Conservation (phyloP, 1,284 basidiomycete species). For the Hypsizygus ulmarius region DNA sequence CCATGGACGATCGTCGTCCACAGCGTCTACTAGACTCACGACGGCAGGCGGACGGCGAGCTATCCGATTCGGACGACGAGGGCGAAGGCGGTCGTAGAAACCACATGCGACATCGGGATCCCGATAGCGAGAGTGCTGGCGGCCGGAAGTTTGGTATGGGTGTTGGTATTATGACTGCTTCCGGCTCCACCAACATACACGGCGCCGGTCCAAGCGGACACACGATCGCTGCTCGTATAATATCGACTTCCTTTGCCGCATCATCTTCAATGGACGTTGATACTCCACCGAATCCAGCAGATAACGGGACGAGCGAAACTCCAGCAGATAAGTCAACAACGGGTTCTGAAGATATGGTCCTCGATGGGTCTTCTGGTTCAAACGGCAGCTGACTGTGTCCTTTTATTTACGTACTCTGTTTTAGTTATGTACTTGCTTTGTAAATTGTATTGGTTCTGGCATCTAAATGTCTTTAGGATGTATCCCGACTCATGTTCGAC, state of each 20-base stretch:
- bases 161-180: conserved; percentile 65
- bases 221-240: conserved; percentile 49
- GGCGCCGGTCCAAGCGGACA: conserved; percentile 73
- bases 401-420: not conserved
- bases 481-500: not conserved
- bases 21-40: conserved; percentile 69
- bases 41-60: conserved; percentile 75
- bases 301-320: conserved; percentile 14
- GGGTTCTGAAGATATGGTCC: conserved; percentile 16
- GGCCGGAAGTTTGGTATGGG: conserved; percentile 64
- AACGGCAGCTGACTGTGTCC: not conserved
- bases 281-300: conserved; percentile 19
- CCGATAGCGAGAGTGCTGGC: conserved; percentile 41
- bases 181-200: conserved; percentile 55
- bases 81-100: conserved; percentile 77
- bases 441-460: not conserved
- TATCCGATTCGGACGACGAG: conserved; percentile 86
- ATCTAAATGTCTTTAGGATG: not conserved
- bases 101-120: conserved; percentile 55
- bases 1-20: conserved; percentile 72
- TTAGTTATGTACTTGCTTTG: not conserved
- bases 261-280: conserved; percentile 47
- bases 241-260: conserved; percentile 33
- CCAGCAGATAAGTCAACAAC: conserved; percentile 8
- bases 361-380: conserved; percentile 14